Evolutionary conservation across 257 asterid genomes (phyloP), one percentile per base, ranked within the genome.

Genomic region (Paraleonurus japonicus): DNA sequence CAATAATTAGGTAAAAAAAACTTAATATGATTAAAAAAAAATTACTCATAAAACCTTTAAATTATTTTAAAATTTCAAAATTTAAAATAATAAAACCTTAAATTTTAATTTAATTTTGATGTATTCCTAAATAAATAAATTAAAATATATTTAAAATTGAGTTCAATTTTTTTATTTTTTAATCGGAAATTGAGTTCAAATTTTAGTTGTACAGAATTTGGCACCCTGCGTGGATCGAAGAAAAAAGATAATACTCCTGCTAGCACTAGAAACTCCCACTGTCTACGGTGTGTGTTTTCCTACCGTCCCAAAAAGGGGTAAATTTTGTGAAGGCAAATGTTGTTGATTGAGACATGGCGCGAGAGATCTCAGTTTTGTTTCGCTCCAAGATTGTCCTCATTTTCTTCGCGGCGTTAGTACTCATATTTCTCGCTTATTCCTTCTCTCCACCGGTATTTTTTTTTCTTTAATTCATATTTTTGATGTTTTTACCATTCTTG

Each of bases 301-400:
- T 3, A 60, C 75, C 20, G 67, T 54, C 19, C 4, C 8, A 16
- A 4, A 17, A 0, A 47, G 10, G 3, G 3, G 64, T 60, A 39
- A 23, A 63, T 28, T 1, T 51, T 65, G 53, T 33, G 5, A 28
- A 24, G 71, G 58, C 16, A 51, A 54, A 37, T 13, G 12, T 43
- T 39, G 75, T 60, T 65, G 71, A 67, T 68, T 71, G 76, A 68
- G 81, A 75, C 35, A 92, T 90, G 98, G 87, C 85, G 76, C 79
- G 95, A 71, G 94, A 79, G 85, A 86, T 90, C 84, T 88, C 89
- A 47, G 85, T n/a, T 43, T 66, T 87, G 77, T 27, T 92, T 35
- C 97, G 87, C 71, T 92, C 96, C 13, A 84, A 85, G 78, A 75
- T 75, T 76, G 74, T 90, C 37, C 75, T 90, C 71, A 72, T 88